These are phyloP conservation scores for Oryza punctata DNA, from an alignment of 176 grass and related monocot species.

Conservation along the genomic window DNA sequence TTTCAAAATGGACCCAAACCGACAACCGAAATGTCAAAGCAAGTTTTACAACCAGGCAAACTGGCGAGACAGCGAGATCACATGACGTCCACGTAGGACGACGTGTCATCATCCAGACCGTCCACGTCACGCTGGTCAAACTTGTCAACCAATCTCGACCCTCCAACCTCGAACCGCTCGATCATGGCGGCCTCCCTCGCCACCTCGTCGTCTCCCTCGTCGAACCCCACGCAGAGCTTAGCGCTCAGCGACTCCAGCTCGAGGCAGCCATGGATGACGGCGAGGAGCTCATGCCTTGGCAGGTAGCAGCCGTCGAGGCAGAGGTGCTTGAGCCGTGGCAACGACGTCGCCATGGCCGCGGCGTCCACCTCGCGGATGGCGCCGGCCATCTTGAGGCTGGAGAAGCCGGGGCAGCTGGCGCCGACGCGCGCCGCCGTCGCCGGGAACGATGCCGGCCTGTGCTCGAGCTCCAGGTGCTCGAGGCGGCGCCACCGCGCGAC, in stretches of 20 bases:
- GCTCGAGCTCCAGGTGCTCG: conserved; percentile 43
- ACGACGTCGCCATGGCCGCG: neutral
- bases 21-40: no score
- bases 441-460: conserved; percentile 41
- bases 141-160: conserved; percentile 43
- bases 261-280: conserved; percentile 35
- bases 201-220: conserved; percentile 28
- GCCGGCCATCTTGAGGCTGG: conserved; percentile 30
- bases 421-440: conserved; percentile 19
- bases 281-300: conserved; percentile 31
- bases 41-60: neutral
- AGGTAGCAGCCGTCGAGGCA: conserved; percentile 45
- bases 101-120: conserved; percentile 26
- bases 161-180: conserved; percentile 30
- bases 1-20: no score
- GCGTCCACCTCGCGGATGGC: conserved; percentile 44
- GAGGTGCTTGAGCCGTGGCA: conserved; percentile 27
- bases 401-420: conserved; percentile 15
- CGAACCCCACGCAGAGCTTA: conserved; percentile 46
- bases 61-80: neutral
- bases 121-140: conserved; percentile 21
- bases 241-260: conserved; percentile 35
- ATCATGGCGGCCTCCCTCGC: conserved; percentile 24
- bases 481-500: conserved; percentile 37
- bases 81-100: conserved; percentile 37